phyloP scores from a whole-genome alignment of 495 filamentous ascomycete species.

The Pseudotulostoma volvatum region DNA sequence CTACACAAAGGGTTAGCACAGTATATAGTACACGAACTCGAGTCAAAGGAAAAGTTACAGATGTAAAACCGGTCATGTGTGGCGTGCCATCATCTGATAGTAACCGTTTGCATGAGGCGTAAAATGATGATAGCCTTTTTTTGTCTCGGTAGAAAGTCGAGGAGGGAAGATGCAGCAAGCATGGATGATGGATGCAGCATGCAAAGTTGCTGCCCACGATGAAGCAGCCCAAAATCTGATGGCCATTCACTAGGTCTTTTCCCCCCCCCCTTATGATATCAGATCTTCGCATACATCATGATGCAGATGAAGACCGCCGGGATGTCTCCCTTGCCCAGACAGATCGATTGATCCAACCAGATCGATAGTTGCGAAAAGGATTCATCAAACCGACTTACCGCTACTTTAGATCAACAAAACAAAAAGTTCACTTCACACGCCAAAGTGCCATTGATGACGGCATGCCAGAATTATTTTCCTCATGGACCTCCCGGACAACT shows the following conservation, averaged over 20 bases:
- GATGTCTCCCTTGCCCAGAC: no score
- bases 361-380: neutral
- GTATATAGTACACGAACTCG: no score
- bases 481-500: neutral
- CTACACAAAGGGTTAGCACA: no score
- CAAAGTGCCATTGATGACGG: neutral
- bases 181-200: no score
- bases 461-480: neutral
- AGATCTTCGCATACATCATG: neutral
- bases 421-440: neutral
- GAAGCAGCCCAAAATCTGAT: neutral
- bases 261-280: neutral
- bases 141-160: no score
- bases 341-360: neutral
- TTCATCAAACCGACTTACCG: neutral
- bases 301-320: no score
- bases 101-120: no score
- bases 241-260: neutral
- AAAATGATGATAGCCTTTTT: no score
- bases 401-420: neutral
- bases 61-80: no score
- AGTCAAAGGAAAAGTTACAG: no score
- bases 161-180: no score
- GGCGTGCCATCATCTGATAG: no score
- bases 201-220: neutral